Evolutionary conservation across 2,329 filamentous ascomycete species (phyloP), one percentile per base, ranked within the genome.

Genomic region (Verticillium nonalfalfae): DNA sequence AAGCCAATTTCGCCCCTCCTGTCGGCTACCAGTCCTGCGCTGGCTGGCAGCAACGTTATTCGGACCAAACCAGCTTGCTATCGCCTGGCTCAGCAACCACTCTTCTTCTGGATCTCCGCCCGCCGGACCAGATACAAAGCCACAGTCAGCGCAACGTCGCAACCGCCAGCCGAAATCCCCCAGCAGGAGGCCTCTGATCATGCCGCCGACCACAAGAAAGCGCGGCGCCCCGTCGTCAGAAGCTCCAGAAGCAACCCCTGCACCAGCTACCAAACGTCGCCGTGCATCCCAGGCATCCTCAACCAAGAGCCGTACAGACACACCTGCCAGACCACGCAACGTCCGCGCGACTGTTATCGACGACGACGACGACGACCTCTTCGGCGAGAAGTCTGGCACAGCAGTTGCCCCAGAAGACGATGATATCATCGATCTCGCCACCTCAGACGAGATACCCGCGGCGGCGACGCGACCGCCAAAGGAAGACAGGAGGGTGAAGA

Each of bases 401-500:
- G 45, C n/a, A 52, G 59, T 63, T 38, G 63, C 63, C 15, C 62
- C 64, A 33, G 70, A 70, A 18, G 71, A 75, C 21, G 63, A 66
- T 5, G 71, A 75, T n/a, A 64, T 74, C 9, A 73, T 78, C 54
- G 78, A 81, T 66, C 66, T 81, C 9, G 75, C 74, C 1, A 77
- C 79, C 63, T 73, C 74, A 5, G 78, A 77, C 11, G 76, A 78
- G 40, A 73, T 81, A 1, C 78, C 78, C 0, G 70, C 75, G 11
- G 45, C 45, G 6, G 73, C 80, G 57, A 70, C 79, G n/a, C 72
- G 74, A 62, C 75, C 76, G 63, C 77, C 77, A 11, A 75, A 79
- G 60, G 75, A 77, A 58, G 81, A 83, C 58, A 82, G 80, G 11
- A 78, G 73, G 58, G 71, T 78, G 68, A 85, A 83, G 70, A 71